phyloP scores from a whole-genome alignment of 208 protist species.

The Naegleria lovaniensis region DNA sequence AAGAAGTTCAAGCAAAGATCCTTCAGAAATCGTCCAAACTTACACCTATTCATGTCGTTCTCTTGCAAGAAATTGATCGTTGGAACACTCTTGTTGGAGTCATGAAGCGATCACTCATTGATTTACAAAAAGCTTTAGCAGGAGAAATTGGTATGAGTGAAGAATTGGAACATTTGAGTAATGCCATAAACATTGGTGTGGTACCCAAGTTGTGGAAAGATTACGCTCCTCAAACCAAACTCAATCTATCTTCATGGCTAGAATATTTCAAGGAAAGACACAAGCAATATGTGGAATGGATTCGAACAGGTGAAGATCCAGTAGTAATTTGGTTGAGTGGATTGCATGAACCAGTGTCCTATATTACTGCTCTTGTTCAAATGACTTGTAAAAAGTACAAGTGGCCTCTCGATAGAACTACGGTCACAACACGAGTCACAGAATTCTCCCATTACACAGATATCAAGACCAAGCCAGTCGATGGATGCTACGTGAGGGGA shows the following conservation, averaged over 20 bases:
- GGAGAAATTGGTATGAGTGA: slow-evolving; percentile 95
- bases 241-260: slow-evolving; percentile 91
- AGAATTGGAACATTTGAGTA: slow-evolving; percentile 87
- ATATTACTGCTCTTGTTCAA: slow-evolving; percentile 94
- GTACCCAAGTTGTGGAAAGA: slow-evolving; percentile 84
- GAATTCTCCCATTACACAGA: slow-evolving; percentile 58
- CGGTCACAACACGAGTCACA: slow-evolving; percentile 88
- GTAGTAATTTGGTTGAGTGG: slow-evolving; percentile 96
- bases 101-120: slow-evolving; percentile 81
- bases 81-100: slow-evolving; percentile 86
- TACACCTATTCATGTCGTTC: slow-evolving; percentile 89
- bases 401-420: slow-evolving; percentile 95
- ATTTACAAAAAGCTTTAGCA: slow-evolving; percentile 86
- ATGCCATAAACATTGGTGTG: slow-evolving; percentile 81
- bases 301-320: slow-evolving; percentile 79
- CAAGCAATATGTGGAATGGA: slow-evolving; percentile 89
- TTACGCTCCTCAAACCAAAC: slow-evolving; percentile 84
- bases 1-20: slow-evolving; percentile 61
- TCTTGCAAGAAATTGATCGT: slow-evolving; percentile 96
- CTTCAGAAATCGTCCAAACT: slow-evolving; percentile 55
- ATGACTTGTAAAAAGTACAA: slow-evolving; percentile 90
- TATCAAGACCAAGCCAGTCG: slow-evolving; percentile 62
- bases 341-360: slow-evolving; percentile 96
- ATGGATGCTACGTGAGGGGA: slow-evolving; percentile 91
- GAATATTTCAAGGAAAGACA: slow-evolving; percentile 83